Evolutionary conservation across 169 alveolate species (phyloP), one percentile per base, ranked within the genome.

Genomic region (Toxoplasma gondii): DNA sequence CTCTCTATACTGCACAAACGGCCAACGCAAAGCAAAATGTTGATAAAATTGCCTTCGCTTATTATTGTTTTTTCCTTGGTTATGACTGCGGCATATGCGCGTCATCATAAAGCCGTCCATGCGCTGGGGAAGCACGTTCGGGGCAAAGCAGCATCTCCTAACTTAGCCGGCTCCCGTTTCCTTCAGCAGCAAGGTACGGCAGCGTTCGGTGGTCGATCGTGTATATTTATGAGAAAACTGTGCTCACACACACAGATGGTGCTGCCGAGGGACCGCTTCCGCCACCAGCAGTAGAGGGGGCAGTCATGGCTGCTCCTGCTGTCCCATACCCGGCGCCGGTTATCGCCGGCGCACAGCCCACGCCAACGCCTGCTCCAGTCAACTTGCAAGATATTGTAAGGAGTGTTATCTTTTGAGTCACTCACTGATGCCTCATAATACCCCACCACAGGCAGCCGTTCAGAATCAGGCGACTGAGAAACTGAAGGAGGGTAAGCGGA

Each of bases 391-490:
- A 78, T 31, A 78, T 78, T 78, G 86, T 78, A 78, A 27, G 86
- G 27, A 64, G 1, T 64, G 5, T 31, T 64, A 1, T 64, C 34
- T 10, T 12, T 1, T 64, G 34, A 22, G n/a, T 64, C 74, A 4
- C 74, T 22, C 74, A 12, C 5, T 64, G 74, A 31, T 1, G 74
- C 34, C 74, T 64, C 74, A 64, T 27, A 64, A 64, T 64, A 27
- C 34, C 9, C 7, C n/a, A 1, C 74, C 58, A 36, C 82, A 92
- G 92, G 94, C 34, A 54, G 88, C 91, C n/a, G 92, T 80, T 36
- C 92, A 81, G 58, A 84, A 0, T 22, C 39, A 83, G 19, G 94
- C 81, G 86, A 90, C 86, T 38, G 91, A 81, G 4, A 84, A 91
- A n/a, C 44, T 91, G 39, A 87, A 91, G 43, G 78, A 36, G 24